These are phyloP conservation scores for Monoraphidium neglectum DNA, from an alignment of 139 green algal species.

Conservation along the genomic window DNA sequence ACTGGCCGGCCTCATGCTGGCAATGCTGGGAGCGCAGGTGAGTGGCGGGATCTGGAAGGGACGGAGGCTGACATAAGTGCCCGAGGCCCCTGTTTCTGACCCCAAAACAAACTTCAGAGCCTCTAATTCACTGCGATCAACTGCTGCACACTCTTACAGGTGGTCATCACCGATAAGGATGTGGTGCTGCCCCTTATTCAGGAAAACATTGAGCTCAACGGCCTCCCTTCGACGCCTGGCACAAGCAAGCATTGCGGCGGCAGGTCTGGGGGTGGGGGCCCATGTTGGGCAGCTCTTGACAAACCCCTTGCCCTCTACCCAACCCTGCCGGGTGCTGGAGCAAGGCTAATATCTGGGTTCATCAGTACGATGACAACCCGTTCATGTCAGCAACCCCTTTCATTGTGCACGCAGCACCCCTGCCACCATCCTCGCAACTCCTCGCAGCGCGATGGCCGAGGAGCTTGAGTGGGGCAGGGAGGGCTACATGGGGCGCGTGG, in stretches of 20 bases:
- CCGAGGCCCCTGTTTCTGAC: neutral
- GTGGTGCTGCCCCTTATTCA: slow-evolving; percentile 44
- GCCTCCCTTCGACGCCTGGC: neutral
- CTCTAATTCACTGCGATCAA: too few relatives aligned
- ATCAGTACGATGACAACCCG: too few relatives aligned
- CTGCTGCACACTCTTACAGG: slow-evolving; percentile 11
- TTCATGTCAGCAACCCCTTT: too few relatives aligned
- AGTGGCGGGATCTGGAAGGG: neutral
- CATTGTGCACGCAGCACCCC: too few relatives aligned
- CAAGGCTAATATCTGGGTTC: too few relatives aligned
- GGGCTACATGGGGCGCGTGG: slow-evolving; percentile 3
- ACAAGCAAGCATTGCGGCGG: slow-evolving; percentile 12
- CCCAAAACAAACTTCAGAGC: too few relatives aligned
- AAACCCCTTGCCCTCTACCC: too few relatives aligned
- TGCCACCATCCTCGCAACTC: too few relatives aligned
- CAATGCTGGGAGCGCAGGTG: slow-evolving; percentile 53
- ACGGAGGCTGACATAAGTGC: neutral
- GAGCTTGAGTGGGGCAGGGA: slow-evolving; percentile 49
- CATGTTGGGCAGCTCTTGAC: too few relatives aligned
- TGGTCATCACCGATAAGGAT: slow-evolving; percentile 55
- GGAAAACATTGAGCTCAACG: slow-evolving; percentile 51
- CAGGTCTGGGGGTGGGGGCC: neutral
- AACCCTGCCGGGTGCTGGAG: too few relatives aligned
- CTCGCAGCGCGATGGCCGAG: slow-evolving; percentile 29
- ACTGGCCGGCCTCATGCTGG: slow-evolving; percentile 50